phyloP scores from a whole-genome alignment of 768 basidiomycete species.

The Daedalea quercina region DNA sequence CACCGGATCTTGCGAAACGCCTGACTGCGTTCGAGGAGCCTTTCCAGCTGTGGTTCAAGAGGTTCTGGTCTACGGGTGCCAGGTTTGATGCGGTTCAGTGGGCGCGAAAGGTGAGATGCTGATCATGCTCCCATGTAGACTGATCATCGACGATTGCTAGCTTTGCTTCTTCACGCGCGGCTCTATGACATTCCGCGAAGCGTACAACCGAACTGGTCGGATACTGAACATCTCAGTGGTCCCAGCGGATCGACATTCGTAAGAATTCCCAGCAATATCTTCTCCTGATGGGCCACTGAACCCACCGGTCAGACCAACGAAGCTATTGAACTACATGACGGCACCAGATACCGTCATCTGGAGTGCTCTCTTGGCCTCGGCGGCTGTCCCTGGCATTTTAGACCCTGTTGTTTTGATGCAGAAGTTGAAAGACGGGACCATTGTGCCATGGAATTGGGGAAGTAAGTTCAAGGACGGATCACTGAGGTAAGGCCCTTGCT shows the following conservation, averaged over 20 bases:
- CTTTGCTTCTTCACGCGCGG: slow-evolving; percentile 88
- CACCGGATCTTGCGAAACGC: slow-evolving; percentile 77
- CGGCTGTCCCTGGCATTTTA: slow-evolving; percentile 91
- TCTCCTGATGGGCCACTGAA: not conserved
- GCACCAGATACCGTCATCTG: slow-evolving; percentile 90
- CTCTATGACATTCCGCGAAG: slow-evolving; percentile 92
- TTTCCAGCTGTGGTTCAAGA: slow-evolving; percentile 56
- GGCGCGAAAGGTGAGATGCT: slow-evolving; percentile 71
- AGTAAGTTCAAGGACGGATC: slow-evolving; percentile 93
- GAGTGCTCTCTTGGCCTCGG: slow-evolving; percentile 79
- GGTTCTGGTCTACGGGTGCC: slow-evolving; percentile 86
- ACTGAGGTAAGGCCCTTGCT: slow-evolving; percentile 45
- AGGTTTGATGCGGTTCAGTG: slow-evolving; percentile 86
- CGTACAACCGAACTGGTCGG: slow-evolving; percentile 87
- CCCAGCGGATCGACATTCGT: slow-evolving; percentile 86
- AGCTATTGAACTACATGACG: slow-evolving; percentile 90
- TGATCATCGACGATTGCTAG: slow-evolving; percentile 28
- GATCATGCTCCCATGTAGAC: not conserved
- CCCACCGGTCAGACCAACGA: slow-evolving; percentile 65
- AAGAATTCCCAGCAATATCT: slow-evolving; percentile 20
- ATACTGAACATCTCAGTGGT: slow-evolving; percentile 93
- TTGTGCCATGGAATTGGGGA: slow-evolving; percentile 93
- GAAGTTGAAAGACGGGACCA: slow-evolving; percentile 70
- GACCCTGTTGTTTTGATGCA: slow-evolving; percentile 96
- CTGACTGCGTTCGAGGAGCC: slow-evolving; percentile 82